Conservation (phyloP, 2,329 filamentous ascomycete genomes). For the Diaporthe aspalathi region DNA sequence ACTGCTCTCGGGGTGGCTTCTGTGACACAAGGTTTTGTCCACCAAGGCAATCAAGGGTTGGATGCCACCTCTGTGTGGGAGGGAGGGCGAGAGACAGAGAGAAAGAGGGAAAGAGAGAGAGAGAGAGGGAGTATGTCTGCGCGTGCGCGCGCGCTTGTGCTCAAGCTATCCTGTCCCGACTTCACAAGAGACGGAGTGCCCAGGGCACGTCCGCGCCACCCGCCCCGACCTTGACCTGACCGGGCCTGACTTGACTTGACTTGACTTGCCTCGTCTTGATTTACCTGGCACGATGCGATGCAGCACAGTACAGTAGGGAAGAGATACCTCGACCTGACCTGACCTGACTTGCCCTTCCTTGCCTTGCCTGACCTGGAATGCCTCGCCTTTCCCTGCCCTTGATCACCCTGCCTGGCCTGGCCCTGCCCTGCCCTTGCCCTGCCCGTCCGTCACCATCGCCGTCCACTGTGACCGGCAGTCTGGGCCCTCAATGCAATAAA, state of each 20-base stretch:
- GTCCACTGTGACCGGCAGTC: slow-evolving; percentile 24
- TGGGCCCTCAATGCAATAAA: slow-evolving; percentile 28
- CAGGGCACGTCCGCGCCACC: slow-evolving; percentile 25
- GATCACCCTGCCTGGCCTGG: background rate
- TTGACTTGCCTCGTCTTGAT: slow-evolving; percentile 14
- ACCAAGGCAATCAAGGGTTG: slow-evolving; percentile 18
- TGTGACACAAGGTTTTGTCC: slow-evolving; percentile 26
- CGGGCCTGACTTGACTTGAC: slow-evolving; percentile 4
- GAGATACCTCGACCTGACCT: no score
- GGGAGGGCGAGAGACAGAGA: no score
- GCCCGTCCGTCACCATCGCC: slow-evolving; percentile 12
- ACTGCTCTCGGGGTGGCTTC: background rate
- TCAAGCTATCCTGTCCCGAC: slow-evolving; percentile 27
- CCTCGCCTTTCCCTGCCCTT: background rate
- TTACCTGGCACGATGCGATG: slow-evolving; percentile 4
- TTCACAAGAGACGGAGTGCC: slow-evolving; percentile 26
- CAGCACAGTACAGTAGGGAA: background rate
- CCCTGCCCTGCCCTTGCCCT: slow-evolving; percentile 11
- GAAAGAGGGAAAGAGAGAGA: no score
- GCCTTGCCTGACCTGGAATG: slow-evolving; percentile 8
- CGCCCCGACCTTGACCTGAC: slow-evolving; percentile 24
- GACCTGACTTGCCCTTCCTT: no score
- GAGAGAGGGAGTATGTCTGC: no score
- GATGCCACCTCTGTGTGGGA: background rate
- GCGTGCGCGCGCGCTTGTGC: background rate